Base-by-base conservation (phyloP, 129 eudicot species). In the Sambucus nigra region DNA sequence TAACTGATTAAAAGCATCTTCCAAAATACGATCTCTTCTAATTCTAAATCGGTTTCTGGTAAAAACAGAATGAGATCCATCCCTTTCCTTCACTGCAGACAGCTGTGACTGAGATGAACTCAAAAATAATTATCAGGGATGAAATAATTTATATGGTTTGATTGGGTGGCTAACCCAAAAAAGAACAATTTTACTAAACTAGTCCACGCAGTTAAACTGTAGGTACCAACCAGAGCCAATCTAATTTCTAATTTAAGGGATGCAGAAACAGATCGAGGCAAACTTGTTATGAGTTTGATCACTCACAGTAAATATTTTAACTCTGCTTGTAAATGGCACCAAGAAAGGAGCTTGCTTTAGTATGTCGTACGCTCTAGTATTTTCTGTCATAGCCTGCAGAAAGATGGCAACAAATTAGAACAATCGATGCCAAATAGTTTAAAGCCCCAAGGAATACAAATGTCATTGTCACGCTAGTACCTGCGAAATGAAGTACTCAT, bases 271-370 rank as follows among this genome's bases (percentile, higher is more conserved):
- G 4, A 47, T 25, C 28, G 9, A n/a, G 16, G 38, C 7, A 48
- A 47, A 61, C 25, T 39, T 28, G 60, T n/a, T 26, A 50, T 20
- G n/a, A 46, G 35, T 11, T 24, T n/a, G 39, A 53, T 12, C 26
- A 76, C 98, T 79, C 76, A 91, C 98, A 41, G 84, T 61, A 67
- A 81, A 82, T 63, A 91, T 69, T 73, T 91, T 85, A 49, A 85
- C 98, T 70, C 98, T 74, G 84, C 94, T 85, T 15, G 98, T 85
- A 72, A 91, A 91, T 27, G 98, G 98, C 57, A 91, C 94, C 87
- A 91, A 69, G 73, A 82, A 91, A 51, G 98, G 95, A 73, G 98
- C 95, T 59, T 77, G 86, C 60, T 81, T 81, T 31, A 91, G 70
- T 59, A 91, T 78, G 60, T 91, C 88, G 59, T 73, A 64, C 38